These are phyloP conservation scores for Neoboletus brunneissimus DNA, from an alignment of 768 basidiomycete species.

Conservation along the genomic window DNA sequence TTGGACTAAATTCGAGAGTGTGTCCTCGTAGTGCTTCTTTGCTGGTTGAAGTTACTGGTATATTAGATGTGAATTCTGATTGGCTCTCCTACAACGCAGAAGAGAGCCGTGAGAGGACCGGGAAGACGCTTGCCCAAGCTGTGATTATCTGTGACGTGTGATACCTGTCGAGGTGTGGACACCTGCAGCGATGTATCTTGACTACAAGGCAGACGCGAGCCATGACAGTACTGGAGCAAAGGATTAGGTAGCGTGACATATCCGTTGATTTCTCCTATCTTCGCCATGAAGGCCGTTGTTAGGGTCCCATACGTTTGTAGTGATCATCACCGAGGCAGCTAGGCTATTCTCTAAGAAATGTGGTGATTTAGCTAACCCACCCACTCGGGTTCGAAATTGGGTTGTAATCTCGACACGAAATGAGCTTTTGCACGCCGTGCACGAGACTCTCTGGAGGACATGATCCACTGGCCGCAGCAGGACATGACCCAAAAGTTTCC, in stretches of 20 bases:
- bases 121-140: too few species aligned
- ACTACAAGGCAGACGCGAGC: neutral
- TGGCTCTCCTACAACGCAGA: too few species aligned
- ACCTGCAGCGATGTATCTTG: neutral
- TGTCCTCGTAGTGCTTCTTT: too few species aligned
- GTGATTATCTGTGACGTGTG: neutral
- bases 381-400: neutral
- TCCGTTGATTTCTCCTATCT: neutral
- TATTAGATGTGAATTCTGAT: too few species aligned
- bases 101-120: too few species aligned
- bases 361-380: neutral
- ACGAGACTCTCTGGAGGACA: neutral
- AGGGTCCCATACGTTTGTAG: neutral
- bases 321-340: neutral
- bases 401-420: neutral
- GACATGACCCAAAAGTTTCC: neutral
- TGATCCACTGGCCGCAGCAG: neutral
- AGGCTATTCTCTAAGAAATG: neutral
- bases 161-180: neutral
- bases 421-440: neutral
- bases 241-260: too few species aligned
- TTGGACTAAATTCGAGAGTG: too few species aligned
- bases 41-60: too few species aligned
- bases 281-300: neutral
- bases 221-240: too few species aligned